Base-by-base conservation (phyloP, 2,329 filamentous ascomycete genomes). In the Fusarium neocosmosporiellum region DNA sequence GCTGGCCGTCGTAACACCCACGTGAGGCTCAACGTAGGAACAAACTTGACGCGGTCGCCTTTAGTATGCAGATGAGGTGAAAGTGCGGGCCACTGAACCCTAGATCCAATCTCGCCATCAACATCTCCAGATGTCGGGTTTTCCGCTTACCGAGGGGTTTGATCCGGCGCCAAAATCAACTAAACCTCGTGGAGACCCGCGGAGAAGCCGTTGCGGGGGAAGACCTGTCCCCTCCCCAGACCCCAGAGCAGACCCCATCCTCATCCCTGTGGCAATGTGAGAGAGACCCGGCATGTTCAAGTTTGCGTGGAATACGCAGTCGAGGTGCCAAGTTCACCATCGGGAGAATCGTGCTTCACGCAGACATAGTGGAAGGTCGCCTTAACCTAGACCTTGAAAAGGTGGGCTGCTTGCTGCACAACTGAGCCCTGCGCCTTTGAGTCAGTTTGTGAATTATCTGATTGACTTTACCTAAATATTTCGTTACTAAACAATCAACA, bases 351-450 rank as follows among this genome's bases (percentile, higher is more conserved):
- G 1, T 4, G 41, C 41, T 16, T 43, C 41, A 16, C 7, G 1
- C 20, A 39, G 3, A 43, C 39, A 24, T 7, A 43, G 13, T 22
- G n/a, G 2, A 4, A 24, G 39, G 0, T 8, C 20, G 41, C 22
- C 41, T 16, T 46, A 46, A 46, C 41, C 41, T 46, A 46, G 22
- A 46, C 41, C 41, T 18, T 46, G 24, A 46, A 46, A 43, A 24
- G 14, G 41, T 4, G 24, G 5, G 2, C 1, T 24, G 41, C 14
- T 10, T 46, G 2, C 41, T 27, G 7, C 22, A 16, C 0, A 43
- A 43, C 8, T 14, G n/a, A 20, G n/a, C 39, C 7, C 22, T 24
- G 22, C 2, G 20, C 9, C 41, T 31, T 31, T 33, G 18, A 14
- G 48, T 7, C 13, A 9, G 20, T 24, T 24, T 20, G 29, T 20